Base-by-base conservation (phyloP, 257 asterid species). In the Primulina eburnea region DNA sequence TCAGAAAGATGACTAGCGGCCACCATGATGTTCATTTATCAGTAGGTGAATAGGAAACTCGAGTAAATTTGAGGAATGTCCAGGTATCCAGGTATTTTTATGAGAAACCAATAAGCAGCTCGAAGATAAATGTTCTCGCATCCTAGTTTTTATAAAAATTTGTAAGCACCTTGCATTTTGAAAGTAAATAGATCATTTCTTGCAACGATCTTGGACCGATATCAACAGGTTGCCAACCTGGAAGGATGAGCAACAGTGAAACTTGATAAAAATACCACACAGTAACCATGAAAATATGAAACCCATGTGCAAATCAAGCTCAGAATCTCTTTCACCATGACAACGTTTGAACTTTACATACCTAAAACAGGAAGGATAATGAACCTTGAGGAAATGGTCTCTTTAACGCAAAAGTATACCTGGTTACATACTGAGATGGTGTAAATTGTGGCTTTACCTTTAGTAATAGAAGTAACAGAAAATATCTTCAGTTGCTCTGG, bases 221-320 rank as follows among this genome's bases (percentile, higher is more conserved):
- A 80, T 93, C 99, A 80, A 82, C 80, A 57, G 99, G 95, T 79
- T 72, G 83, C 96, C 94, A 90, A 75, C 90, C 99, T 90, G 77
- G 50, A 80, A 76, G 21, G 62, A 78, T 33, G 68, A 26, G 56
- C 8, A 34, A 74, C 50, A 52, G 64, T 75, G 35, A 74, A 58
- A 57, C 2, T 40, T 65, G 18, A n/a, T 14, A 47, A 34, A 56
- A 67, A 40, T 33, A 62, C 61, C n/a, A 64, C 10, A 62, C 20
- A 33, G 70, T n/a, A 28, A 63, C 38, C 18, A 10, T 18, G 18
- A 57, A 33, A 37, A 69, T 37, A 7, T 17, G 50, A 29, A 60
- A 61, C 32, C 37, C 33, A 20, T 35, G 59, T 5, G 62, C 18
- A 56, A 35, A 20, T 28, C 30, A 53, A 68, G 53, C 18, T 43